Base-by-base conservation (phyloP, 441 rosid species). In the Populus trichocarpa region DNA sequence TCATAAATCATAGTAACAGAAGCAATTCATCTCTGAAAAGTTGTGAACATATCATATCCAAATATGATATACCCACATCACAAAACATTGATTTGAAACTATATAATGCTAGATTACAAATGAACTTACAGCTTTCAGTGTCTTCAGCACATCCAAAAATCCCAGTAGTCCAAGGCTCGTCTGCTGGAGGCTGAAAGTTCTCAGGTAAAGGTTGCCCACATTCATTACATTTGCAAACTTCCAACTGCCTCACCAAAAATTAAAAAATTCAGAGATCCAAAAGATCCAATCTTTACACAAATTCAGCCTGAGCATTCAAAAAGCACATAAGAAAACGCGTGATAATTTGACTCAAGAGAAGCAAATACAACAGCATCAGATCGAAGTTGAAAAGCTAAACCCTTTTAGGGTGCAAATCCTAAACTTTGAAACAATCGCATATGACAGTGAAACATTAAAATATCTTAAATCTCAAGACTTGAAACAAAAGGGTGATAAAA, bases 91-190 rank as follows among this genome's bases (percentile, higher is more conserved):
- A 50, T 50, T 50, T 50, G 57, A 50, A 50, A 50, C 57, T 5
- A 14, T 50, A 50, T 50, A 50, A 50, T 50, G 57, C 57, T 50
- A 14, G 6, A 16, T 50, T 46, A 50, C 57, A 50, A 64, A 22
- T 35, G 66, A 46, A 22, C 96, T 88, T 86, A 95, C 98, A 93
- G 85, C 95, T 93, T 25, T 94, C 92, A 1, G 84, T 69, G 82
- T 96, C 98, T 80, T 92, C 90, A 80, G 86, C 77, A 68, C 97
- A 96, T 18, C 87, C 93, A 50, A 78, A 96, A 65, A 96, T 92
- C 40, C 97, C 98, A 14, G 96, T 91, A 18, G 96, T 88, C 99
- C 97, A 94, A 75, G 90, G 89, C 85, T 96, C 98, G 80, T 92
- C 93, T 18, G 92, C 87, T 25, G 97, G 98, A 11, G 98, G 96